Conservation (phyloP, 805 yeast species). For the Brettanomyces anomalus region DNA sequence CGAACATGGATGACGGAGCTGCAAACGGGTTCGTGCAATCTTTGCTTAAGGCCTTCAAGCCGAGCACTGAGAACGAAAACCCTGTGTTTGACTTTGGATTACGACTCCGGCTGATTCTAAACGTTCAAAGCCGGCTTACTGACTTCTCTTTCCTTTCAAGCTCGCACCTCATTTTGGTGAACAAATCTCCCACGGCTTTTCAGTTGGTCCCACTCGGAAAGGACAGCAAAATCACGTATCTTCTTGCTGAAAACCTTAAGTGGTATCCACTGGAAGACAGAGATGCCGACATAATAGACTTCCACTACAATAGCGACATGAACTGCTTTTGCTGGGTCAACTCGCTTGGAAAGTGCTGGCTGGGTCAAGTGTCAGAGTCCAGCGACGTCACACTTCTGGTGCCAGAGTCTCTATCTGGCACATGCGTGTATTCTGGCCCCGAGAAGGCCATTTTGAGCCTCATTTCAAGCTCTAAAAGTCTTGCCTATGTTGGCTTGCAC, state of each 20-base stretch:
- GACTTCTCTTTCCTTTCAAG: conserved; percentile 21
- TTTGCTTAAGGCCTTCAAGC: conserved; percentile 20
- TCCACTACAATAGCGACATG: conserved; percentile 15
- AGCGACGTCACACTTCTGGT: neutral
- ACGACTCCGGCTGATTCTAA: conserved; percentile 26
- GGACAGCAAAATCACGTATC: conserved; percentile 15
- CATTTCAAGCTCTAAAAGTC: conserved; percentile 32
- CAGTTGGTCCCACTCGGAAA: conserved; percentile 23
- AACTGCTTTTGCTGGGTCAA: conserved; percentile 25
- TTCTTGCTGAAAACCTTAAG: conserved; percentile 21
- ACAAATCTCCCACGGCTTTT: conserved; percentile 26
- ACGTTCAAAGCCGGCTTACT: conserved; percentile 24
- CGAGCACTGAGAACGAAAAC: conserved; percentile 13
- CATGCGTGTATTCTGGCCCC: neutral
- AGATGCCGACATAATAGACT: conserved; percentile 9
- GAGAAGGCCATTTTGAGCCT: conserved; percentile 14
- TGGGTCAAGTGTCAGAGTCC: conserved; percentile 9
- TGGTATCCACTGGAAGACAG: conserved; percentile 21
- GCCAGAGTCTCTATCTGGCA: conserved; percentile 5
- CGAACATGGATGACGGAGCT: conserved; percentile 2
- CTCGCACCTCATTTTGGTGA: conserved; percentile 20
- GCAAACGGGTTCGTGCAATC: conserved; percentile 16
- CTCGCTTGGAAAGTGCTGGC: conserved; percentile 22
- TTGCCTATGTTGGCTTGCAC: conserved; percentile 30
- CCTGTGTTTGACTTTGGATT: conserved; percentile 26